Evolutionary conservation across 305 asterid species (phyloP).

Genomic region (Ilex paraguariensis): DNA sequence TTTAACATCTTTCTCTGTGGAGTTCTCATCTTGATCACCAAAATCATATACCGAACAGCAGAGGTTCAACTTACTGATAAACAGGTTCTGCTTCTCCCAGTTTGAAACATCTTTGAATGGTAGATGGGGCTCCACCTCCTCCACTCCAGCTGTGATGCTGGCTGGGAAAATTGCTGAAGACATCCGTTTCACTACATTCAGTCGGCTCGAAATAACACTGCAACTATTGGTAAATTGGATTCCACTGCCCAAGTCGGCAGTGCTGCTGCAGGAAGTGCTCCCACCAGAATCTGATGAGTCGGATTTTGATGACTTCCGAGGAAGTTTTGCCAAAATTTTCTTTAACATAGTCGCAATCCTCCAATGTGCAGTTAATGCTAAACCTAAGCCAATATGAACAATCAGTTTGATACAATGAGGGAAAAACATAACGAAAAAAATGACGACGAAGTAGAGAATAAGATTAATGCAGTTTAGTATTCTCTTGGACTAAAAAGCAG

Average conservation of each 20-base stretch:
- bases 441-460: not conserved
- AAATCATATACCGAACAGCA: constrained; percentile 38
- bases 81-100: constrained; percentile 36
- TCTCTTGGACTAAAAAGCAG: not conserved
- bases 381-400: constrained; percentile 11
- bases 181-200: constrained; percentile 39
- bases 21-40: constrained; percentile 29
- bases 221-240: constrained; percentile 33
- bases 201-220: constrained; percentile 32
- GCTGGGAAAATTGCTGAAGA: constrained; percentile 46
- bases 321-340: constrained; percentile 48
- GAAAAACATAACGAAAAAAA: not conserved
- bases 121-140: constrained; percentile 30
- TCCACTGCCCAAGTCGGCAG: constrained; percentile 22
- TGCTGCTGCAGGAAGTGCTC: constrained; percentile 26
- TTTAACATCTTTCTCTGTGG: constrained; percentile 36
- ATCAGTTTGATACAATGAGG: not conserved
- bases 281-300: constrained; percentile 28
- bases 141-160: constrained; percentile 31
- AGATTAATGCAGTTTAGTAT: not conserved
- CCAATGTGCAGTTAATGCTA: constrained; percentile 16
- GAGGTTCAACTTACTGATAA: constrained; percentile 36
- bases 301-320: constrained; percentile 35
- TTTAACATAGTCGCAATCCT: constrained; percentile 41
- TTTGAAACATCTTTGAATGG: constrained; percentile 41